Base-by-base conservation (phyloP, 163 green algal genomes). In the Volvox carteri region DNA sequence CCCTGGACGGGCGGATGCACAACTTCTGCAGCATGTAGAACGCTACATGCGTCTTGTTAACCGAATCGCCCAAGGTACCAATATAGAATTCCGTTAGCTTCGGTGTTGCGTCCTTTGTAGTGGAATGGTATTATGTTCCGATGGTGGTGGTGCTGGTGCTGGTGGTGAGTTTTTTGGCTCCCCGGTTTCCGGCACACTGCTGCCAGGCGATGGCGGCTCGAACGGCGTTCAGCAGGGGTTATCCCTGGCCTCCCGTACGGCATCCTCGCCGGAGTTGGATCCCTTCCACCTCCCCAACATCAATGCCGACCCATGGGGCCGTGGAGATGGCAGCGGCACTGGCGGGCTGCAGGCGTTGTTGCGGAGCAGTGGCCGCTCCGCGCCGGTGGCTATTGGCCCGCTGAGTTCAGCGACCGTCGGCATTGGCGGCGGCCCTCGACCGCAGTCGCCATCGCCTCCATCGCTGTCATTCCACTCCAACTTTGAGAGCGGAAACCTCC, bases 401-500 rank as follows among this genome's bases (percentile, higher is more conserved):
- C n/a, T n/a, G 21, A 42, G 60, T 30, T 37, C 11, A 7, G 4
- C 37, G 9, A 39, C 39, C n/a, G 58, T 35, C 25, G 41, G 11
- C 62, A 18, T 14, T 41, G 78, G 76, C 35, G n/a, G n/a, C 42
- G 30, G 39, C n/a, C 16, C 18, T 4, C 70, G 70, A 4, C 70
- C 70, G 18, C 21, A 46, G 12, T 70, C 72, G 37, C 73, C 75
- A 1, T 56, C 75, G 2, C n/a, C 42, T 4, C 79, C 86, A 1
- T 52, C 54, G 37, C 92, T 96, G 28, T 46, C 83, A 1, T 96
- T 96, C 84, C 85, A 95, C 60, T 94, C 90, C 0, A 62, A 76
- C 33, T 97, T 96, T 87, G 94, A 97, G 48, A 85, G 88, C 62
- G 94, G 94, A 30, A 97, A 97, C 91, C 84, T 97, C 52, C 87